Evolutionary conservation across 345 rosid species (phyloP), one percentile per base, ranked within the genome.

Genomic region (Syzygium oleosum): DNA sequence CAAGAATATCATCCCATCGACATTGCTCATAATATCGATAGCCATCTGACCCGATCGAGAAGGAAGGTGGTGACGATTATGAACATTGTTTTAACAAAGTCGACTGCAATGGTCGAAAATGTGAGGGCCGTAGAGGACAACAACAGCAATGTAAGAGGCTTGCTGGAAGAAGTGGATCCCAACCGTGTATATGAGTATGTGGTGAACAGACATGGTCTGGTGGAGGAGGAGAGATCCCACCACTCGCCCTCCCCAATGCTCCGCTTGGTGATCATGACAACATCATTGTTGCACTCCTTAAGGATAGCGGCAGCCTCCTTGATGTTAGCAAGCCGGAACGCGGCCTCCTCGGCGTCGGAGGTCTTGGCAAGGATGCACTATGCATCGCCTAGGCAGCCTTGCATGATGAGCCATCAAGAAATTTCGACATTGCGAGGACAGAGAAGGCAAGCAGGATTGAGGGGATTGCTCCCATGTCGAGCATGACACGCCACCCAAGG

Each of bases 371-470:
- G 96, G 34, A 97, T 98, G 77, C 83, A 88, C 90, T 90, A 93
- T 68, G 98, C 99, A 0, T 95, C 99, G 0, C 95, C 96, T 9
- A 97, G 96, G 51, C 95, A 91, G 52, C 99, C 99, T 87, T 97
- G 98, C 92, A 97, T 92, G 61, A 97, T 94, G 25, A 97, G 92
- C 99, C 99, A 97, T 85, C 97, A 3, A 98, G 99, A 4, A 98
- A 97, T 88, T 96, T 97, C 15, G 98, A 98, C 99, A 96, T 97
- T 21, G 89, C 92, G 1, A 97, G 59, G 65, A 96, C 96, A 7
- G 89, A 93, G n/a, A 95, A 0, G 0, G 91, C 98, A 49, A 97
- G 89, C 9, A 94, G 2, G 7, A 95, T 91, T 0, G 98, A 94
- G 11, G 98, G 98, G 27, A 97, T 0, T n/a, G 96, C 95, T 1